A percentile compares a stretch with the other conserved stretches of the same genome.
phyloP scores from a whole-genome alignment of 2,329 filamentous ascomycete species.

The Colletotrichum falcatum region DNA sequence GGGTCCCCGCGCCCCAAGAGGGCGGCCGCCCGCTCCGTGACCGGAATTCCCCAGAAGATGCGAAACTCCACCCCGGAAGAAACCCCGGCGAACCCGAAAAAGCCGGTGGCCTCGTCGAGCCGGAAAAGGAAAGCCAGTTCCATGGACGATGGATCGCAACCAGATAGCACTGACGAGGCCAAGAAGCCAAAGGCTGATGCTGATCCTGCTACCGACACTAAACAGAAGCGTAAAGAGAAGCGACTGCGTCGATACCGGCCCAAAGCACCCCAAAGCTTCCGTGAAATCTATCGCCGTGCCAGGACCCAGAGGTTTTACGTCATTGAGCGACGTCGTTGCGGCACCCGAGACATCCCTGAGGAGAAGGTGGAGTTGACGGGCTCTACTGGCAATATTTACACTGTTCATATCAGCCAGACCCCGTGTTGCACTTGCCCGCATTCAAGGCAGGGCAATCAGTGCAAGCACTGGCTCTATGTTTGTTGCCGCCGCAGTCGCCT shows the following conservation, averaged over 20 bases:
- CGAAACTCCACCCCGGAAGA: neutral
- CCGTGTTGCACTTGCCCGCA: conserved; percentile 70
- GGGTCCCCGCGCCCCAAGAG: neutral
- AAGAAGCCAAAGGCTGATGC: conserved; percentile 8
- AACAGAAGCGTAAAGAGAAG: conserved; percentile 53
- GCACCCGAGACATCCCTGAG: conserved; percentile 54
- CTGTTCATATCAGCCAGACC: conserved; percentile 62
- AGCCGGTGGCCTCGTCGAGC: neutral
- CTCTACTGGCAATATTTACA: conserved; percentile 75
- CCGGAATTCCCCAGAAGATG: neutral
- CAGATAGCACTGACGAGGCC: neutral
- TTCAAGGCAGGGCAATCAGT: conserved; percentile 65
- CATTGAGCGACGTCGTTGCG: conserved; percentile 53
- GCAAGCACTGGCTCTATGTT: conserved; percentile 75
- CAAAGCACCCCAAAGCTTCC: conserved; percentile 51
- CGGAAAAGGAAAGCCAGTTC: conserved; percentile 20
- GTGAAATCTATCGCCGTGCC: conserved; percentile 54
- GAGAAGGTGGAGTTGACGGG: conserved; percentile 71
- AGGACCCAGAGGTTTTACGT: conserved; percentile 61
- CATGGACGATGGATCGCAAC: neutral
- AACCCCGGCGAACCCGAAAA: too few relatives aligned
- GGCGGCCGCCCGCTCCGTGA: conserved; percentile 1
- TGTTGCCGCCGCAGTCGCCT: conserved; percentile 34
- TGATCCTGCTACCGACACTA: too few relatives aligned
- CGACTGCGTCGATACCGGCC: conserved; percentile 51